phyloP scores from a whole-genome alignment of 2,329 filamentous ascomycete species.

The Diplodia intermedia region DNA sequence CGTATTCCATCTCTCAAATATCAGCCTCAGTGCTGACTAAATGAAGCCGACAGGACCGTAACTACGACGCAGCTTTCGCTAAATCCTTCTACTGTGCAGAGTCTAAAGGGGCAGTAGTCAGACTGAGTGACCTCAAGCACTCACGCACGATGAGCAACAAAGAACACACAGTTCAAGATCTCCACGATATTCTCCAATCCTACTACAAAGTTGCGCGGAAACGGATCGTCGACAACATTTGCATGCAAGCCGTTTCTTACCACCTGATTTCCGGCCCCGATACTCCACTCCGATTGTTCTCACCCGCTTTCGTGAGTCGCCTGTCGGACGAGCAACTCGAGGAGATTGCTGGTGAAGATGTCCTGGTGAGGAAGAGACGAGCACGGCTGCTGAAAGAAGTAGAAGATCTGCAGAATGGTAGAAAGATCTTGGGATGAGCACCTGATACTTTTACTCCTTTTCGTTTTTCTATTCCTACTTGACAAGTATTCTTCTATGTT shows the following conservation, averaged over 20 bases:
- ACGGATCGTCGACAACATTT: slow-evolving; percentile 69
- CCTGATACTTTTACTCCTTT: too few species aligned
- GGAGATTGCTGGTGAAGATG: slow-evolving; percentile 65
- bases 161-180: slow-evolving; percentile 55
- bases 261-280: slow-evolving; percentile 58
- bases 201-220: slow-evolving; percentile 69
- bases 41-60: neutral
- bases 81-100: neutral
- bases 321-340: slow-evolving; percentile 60
- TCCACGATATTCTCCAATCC: slow-evolving; percentile 65
- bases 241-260: slow-evolving; percentile 63
- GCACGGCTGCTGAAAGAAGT: slow-evolving; percentile 56
- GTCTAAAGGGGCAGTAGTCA: neutral
- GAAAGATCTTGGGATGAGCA: slow-evolving; percentile 39
- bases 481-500: too few species aligned
- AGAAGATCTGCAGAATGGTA: slow-evolving; percentile 50
- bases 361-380: slow-evolving; percentile 50
- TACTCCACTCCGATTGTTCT: slow-evolving; percentile 62
- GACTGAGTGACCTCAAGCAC: slow-evolving; percentile 4
- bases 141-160: slow-evolving; percentile 41
- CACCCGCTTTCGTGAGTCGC: slow-evolving; percentile 56
- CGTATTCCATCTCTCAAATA: neutral
- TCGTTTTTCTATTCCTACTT: too few species aligned
- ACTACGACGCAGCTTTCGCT: neutral
- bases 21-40: neutral